Evolutionary conservation across 1,139 yeast genomes (phyloP).

Genomic region (Magnusiomyces suaveolens): DNA sequence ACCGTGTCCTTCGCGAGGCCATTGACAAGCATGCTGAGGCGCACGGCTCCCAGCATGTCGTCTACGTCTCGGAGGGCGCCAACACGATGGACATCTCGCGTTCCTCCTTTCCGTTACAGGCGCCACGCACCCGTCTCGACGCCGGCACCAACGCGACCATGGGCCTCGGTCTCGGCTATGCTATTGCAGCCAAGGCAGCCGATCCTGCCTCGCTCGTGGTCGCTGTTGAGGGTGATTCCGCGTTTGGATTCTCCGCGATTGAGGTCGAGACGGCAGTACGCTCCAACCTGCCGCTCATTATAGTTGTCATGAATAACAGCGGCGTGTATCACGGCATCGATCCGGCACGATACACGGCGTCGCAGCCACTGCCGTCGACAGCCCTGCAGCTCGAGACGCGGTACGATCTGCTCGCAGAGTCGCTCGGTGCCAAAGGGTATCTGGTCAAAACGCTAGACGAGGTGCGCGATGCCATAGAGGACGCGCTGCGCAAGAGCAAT

Average conservation of each 20-base stretch:
- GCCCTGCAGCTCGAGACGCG: constrained; percentile 46
- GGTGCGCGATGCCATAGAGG: constrained; percentile 32
- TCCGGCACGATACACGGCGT: constrained; percentile 27
- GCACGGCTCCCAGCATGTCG: constrained; percentile 23
- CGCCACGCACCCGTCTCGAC: constrained; percentile 47
- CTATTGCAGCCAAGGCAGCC: constrained; percentile 49
- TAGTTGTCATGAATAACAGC: constrained; percentile 58
- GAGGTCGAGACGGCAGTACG: constrained; percentile 57
- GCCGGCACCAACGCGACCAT: constrained; percentile 67
- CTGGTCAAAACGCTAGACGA: constrained; percentile 37
- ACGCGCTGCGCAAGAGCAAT: constrained; percentile 33
- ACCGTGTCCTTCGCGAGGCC: constrained; percentile 39
- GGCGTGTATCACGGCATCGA: constrained; percentile 57
- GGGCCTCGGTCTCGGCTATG: constrained; percentile 62
- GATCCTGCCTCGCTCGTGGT: constrained; percentile 40
- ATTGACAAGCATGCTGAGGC: constrained; percentile 26
- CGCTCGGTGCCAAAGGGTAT: constrained; percentile 48
- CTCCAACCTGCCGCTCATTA: constrained; percentile 41
- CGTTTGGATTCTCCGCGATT: constrained; percentile 59
- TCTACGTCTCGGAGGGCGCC: constrained; percentile 55
- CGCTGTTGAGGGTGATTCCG: constrained; percentile 63
- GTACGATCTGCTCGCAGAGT: constrained; percentile 44
- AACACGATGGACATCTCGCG: constrained; percentile 63
- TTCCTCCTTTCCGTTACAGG: constrained; percentile 45
- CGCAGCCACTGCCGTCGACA: constrained; percentile 42